Evolutionary conservation across 306 rosid genomes (phyloP), one percentile per base, ranked within the genome.

Genomic region (Fragaria vesca): DNA sequence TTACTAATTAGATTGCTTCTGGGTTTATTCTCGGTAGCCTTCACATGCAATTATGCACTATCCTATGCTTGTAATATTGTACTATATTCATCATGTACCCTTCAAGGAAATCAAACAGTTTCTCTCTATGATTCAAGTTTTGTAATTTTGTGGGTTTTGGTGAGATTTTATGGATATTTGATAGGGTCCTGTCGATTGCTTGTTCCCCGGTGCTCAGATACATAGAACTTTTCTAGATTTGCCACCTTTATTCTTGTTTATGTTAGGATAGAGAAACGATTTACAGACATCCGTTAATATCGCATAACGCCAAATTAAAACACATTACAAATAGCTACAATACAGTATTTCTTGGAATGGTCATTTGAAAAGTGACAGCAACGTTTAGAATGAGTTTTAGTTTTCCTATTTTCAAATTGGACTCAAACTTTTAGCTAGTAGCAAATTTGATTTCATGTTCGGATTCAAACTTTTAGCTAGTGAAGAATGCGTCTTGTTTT

Each of bases 121-220:
- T 84, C 78, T 72, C 78, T 72, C 76, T 75, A 82, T 79, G 43
- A 60, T 80, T 71, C n/a, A 73, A 80, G 72, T 68, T 80, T 84
- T 73, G 82, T 75, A 67, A 2, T 79, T 78, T 79, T 79, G 82
- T 9, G 79, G 38, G 32, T 67, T 84, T 85, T 69, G 60, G 83
- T 78, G 81, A 76, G 79, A 85, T 67, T 42, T 85, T 38, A 54
- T 52, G 61, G 74, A 79, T 58, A 60, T 50, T 88, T 36, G 68
- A 62, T 83, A 67, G 65, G 75, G 76, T 82, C 30, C 79, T 87
- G 87, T 81, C 87, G 70, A 48, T 18, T 84, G 36, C 76, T 51
- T 85, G 93, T 85, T 83, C 80, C 86, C 88, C 74, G 70, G 55
- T 40, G 68, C 77, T 73, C 68, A 13, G 51, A 20, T 73, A 55